These are phyloP conservation scores for Tuber microsphaerosporum DNA, from an alignment of 495 filamentous ascomycete species.

Conservation along the genomic window DNA sequence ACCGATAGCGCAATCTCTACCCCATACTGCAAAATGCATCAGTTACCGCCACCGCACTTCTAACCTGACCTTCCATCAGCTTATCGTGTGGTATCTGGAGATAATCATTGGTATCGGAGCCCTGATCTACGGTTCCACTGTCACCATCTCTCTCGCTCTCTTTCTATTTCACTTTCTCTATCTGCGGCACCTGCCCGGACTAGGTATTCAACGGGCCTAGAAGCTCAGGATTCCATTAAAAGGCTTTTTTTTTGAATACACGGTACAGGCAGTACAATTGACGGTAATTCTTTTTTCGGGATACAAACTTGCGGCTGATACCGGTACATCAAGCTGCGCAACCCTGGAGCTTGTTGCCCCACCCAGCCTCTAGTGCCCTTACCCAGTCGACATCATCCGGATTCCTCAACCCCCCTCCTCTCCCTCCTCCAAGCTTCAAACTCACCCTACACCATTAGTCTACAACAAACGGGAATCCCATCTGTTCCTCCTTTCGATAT, in stretches of 20 bases:
- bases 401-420: not conserved
- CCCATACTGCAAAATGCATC: slow-evolving; percentile 4
- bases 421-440: not conserved
- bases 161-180: not conserved
- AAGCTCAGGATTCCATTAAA: not conserved
- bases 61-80: not conserved
- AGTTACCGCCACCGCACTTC: not conserved
- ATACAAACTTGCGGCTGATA: slow-evolving; percentile 5
- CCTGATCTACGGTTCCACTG: not conserved
- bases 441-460: not conserved
- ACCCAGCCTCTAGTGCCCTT: slow-evolving; percentile 9
- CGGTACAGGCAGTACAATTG: not conserved
- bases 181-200: not conserved
- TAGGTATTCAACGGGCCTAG: not conserved
- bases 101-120: not conserved
- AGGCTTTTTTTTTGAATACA: no score
- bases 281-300: not conserved
- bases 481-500: not conserved
- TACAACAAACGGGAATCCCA: not conserved
- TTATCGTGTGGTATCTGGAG: not conserved
- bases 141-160: not conserved
- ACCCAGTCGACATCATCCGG: slow-evolving; percentile 14
- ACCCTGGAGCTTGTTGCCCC: slow-evolving; percentile 4
- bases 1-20: not conserved
- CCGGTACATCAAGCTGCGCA: not conserved